These are phyloP conservation scores for Kazachstania sp. DNA, from an alignment of 1,139 yeast species.

Conservation along the genomic window DNA sequence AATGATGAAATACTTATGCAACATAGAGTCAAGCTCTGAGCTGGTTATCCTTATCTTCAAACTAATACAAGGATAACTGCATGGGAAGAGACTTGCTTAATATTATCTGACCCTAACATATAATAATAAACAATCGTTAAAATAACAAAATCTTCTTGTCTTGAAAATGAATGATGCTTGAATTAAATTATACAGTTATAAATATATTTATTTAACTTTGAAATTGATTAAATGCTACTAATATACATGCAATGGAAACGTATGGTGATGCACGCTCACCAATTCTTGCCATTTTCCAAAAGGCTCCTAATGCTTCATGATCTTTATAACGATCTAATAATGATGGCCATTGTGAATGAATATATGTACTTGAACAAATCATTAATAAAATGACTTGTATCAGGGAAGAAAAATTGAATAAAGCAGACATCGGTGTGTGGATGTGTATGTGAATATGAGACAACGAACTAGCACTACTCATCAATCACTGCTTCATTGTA, in stretches of 20 bases:
- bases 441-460: no score
- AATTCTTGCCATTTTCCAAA: constrained; percentile 92
- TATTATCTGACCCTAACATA: constrained; percentile 11
- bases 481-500: no score
- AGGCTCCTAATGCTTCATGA: constrained; percentile 57
- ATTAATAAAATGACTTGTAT: constrained; percentile 74
- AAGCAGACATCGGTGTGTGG: constrained; percentile 76
- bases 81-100: constrained; percentile 45
- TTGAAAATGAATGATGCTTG: background rate
- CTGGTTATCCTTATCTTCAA: constrained; percentile 13
- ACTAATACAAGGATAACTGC: constrained; percentile 20
- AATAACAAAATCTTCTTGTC: background rate
- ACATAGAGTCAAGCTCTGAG: constrained; percentile 96
- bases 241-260: constrained; percentile 75
- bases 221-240: constrained; percentile 70
- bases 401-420: constrained; percentile 84
- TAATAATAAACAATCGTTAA: background rate
- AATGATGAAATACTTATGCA: constrained; percentile 74
- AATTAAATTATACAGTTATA: background rate
- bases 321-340: constrained; percentile 58
- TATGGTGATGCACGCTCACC: constrained; percentile 95
- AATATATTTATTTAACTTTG: background rate
- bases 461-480: no score
- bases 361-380: constrained; percentile 86
- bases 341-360: constrained; percentile 80